Evolutionary conservation across 208 protist genomes (phyloP).

Genomic region (Leishmania amazonensis): DNA sequence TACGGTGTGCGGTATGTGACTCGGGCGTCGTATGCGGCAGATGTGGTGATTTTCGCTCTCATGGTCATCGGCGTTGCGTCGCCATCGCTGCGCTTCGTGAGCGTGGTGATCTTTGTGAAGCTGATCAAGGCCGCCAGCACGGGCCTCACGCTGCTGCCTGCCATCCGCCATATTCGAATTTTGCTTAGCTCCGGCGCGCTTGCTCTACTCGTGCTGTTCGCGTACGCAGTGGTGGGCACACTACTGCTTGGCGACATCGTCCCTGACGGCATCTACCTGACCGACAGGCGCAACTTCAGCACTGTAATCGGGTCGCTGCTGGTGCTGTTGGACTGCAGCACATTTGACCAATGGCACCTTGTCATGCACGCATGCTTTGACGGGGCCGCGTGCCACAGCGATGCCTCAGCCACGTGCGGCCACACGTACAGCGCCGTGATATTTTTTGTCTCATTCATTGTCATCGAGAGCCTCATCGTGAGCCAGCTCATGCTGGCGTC

Average conservation of each 20-base stretch:
- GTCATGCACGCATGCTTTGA: conserved; percentile 35
- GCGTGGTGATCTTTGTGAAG: conserved; percentile 41
- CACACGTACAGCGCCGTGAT: conserved; percentile 28
- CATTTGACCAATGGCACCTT: conserved; percentile 53
- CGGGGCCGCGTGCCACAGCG: conserved; percentile 13
- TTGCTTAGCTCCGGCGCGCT: conserved; percentile 36
- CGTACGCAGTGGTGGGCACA: conserved; percentile 55
- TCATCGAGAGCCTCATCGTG: conserved; percentile 23
- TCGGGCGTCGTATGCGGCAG: conserved; percentile 23
- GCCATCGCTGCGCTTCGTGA: conserved; percentile 34
- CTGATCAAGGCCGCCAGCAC: conserved; percentile 33
- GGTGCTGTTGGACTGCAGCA: conserved; percentile 56
- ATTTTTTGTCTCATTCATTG: conserved; percentile 42
- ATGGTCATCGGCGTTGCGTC: conserved; percentile 31
- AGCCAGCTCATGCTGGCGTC: conserved; percentile 31
- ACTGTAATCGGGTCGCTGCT: conserved; percentile 55
- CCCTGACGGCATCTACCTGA: conserved; percentile 31
- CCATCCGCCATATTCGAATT: conserved; percentile 8
- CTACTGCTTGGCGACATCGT: conserved; percentile 49
- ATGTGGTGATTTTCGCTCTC: conserved; percentile 42
- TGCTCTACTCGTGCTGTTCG: conserved; percentile 41
- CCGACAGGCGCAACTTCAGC: conserved; percentile 60
- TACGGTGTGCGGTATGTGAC: conserved; percentile 36
- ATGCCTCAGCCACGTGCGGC: conserved; percentile 17
- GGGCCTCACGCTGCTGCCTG: conserved; percentile 31